Base-by-base conservation (phyloP, 805 yeast species). In the Kodamaea hsintzibuensis region DNA sequence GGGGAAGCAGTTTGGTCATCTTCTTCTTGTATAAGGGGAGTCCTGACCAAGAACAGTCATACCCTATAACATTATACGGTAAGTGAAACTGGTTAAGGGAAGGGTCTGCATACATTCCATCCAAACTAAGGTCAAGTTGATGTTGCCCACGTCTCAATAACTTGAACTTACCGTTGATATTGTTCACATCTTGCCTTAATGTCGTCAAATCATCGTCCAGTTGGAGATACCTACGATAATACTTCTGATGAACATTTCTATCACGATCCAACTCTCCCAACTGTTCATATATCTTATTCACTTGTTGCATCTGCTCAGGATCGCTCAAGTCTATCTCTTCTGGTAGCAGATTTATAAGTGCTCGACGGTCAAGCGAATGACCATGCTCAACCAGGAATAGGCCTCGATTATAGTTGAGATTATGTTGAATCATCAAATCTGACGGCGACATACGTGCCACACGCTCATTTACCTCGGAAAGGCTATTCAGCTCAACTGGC, bases 61-160 rank as follows among this genome's bases (percentile, higher is more conserved):
- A 73, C 4, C 80, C 80, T 2, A 73, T 61, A 7, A 74, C 77
- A 58, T 75, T 73, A 57, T 74, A 74, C 9, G 73, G 72, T 16
- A 71, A 57, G 49, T 69, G 69, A 19, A 69, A 68, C 25, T 40
- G 25, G 30, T 48, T 40, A 1, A 42, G 16, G 12, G 48, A 19
- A 9, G 50, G 51, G 38, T 51, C 54, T 7, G 40, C 50, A 14
- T 51, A 51, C 54, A 46, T 51, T 13, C 49, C 49, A 30, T 51
- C 49, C 25, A 51, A 47, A 16, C 43, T 27, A 25, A 51, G 51
- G 22, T 51, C 54, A 22, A 51, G 44, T 30, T 47, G 47, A 14
- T 33, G 38, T 19, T 48, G 42, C 33, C 69, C 71, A 18, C 78
- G 64, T 51, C 80, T 66, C 27, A 73, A 65, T 44, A 68, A 57